phyloP scores from a whole-genome alignment of 2,329 filamentous ascomycete species.

The Fusarium secorum region DNA sequence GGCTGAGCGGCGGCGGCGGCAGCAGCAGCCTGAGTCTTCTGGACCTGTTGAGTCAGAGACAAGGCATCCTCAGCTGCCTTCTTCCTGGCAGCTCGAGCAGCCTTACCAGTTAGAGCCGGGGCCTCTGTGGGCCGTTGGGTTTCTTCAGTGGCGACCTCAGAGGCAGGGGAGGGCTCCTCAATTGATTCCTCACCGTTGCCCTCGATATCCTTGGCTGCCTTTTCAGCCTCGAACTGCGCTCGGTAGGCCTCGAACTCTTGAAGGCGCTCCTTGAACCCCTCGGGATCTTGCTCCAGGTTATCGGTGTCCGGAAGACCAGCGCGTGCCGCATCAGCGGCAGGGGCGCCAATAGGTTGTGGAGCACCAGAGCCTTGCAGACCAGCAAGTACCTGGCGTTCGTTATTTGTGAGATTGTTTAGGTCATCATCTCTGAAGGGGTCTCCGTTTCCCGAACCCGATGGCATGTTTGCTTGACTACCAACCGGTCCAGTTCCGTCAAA shows the following conservation, averaged over 20 bases:
- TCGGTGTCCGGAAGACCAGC: slow-evolving; percentile 59
- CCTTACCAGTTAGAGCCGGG: slow-evolving; percentile 34
- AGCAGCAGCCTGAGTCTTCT: slow-evolving; percentile 70
- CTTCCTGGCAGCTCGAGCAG: slow-evolving; percentile 44
- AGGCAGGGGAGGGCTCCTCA: slow-evolving; percentile 24
- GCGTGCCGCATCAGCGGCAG: slow-evolving; percentile 47
- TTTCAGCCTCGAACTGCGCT: slow-evolving; percentile 71
- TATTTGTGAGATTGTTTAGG: slow-evolving; percentile 67
- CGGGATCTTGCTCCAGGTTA: slow-evolving; percentile 61
- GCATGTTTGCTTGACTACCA: slow-evolving; percentile 35
- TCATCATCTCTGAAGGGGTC: slow-evolving; percentile 76
- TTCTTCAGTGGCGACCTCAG: slow-evolving; percentile 15
- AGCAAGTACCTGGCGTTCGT: slow-evolving; percentile 63
- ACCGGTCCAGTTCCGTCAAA: slow-evolving; percentile 66
- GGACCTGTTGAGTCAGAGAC: slow-evolving; percentile 84
- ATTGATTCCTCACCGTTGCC: slow-evolving; percentile 46
- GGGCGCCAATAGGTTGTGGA: slow-evolving; percentile 51
- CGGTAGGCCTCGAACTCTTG: slow-evolving; percentile 84
- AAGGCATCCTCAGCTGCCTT: slow-evolving; percentile 54
- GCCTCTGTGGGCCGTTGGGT: slow-evolving; percentile 22
- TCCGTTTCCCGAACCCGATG: slow-evolving; percentile 46
- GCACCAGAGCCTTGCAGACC: slow-evolving; percentile 44
- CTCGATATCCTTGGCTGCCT: slow-evolving; percentile 46
- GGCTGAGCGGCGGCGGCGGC: slow-evolving; percentile 53
- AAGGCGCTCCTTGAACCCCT: slow-evolving; percentile 74